A percentile compares a stretch with the other conserved stretches of the same genome.
Evolutionary conservation across 208 protist species (phyloP).

Genomic region (Naegleria fowleri): DNA sequence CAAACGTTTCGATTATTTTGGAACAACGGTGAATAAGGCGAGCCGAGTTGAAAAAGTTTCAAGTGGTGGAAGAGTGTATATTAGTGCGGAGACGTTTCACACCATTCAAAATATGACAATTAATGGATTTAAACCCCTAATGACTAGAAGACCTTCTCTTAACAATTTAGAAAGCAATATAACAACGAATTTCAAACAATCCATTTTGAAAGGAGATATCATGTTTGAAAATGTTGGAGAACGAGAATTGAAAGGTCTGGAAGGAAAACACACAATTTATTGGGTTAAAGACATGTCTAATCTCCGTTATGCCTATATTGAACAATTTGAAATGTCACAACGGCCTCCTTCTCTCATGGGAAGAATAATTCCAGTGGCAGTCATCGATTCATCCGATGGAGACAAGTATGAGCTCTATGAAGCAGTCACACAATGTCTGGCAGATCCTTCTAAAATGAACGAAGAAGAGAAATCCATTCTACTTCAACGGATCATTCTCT

Average conservation of each 20-base stretch:
- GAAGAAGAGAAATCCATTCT: background rate
- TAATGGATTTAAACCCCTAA: no score
- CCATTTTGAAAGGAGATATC: background rate
- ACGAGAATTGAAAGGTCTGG: background rate
- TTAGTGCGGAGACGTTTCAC: background rate
- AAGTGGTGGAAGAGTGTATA: background rate
- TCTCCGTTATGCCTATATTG: background rate
- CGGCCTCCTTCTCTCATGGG: no score
- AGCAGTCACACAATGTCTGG: background rate
- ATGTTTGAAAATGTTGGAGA: background rate
- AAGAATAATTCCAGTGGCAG: background rate
- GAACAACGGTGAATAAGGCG: constrained; percentile 9
- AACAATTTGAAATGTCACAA: background rate
- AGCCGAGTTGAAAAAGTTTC: background rate
- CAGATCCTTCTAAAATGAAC: background rate
- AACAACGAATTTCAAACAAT: background rate
- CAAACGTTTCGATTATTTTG: constrained; percentile 14
- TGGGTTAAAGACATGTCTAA: background rate
- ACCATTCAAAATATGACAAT: no score
- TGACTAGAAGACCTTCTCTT: no score
- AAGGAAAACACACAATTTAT: background rate
- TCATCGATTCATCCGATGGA: background rate
- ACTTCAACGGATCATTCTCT: background rate
- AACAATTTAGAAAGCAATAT: no score
- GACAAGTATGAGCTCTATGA: background rate